A percentile compares a stretch with the other conserved stretches of the same genome.
Evolutionary conservation across 2,329 filamentous ascomycete species (phyloP).

Genomic region (Fusarium sp.): DNA sequence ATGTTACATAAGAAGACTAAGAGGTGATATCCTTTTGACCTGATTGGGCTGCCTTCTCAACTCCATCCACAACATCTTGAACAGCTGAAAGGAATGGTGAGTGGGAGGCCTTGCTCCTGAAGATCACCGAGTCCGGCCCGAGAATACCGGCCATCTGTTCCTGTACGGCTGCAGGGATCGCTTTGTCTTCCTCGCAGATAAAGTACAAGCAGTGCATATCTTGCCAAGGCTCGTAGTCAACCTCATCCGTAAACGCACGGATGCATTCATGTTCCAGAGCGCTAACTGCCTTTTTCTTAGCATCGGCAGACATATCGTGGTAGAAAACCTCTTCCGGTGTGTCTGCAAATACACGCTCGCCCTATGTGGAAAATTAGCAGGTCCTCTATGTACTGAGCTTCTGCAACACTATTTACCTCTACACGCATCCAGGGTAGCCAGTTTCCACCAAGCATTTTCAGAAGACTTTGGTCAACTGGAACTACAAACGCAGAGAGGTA

Average conservation of each 20-base stretch:
- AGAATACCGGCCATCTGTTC: slow-evolving; percentile 6
- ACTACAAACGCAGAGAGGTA: slow-evolving; percentile 13
- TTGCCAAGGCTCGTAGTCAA: slow-evolving; percentile 14
- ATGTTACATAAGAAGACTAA: background rate
- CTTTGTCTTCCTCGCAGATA: slow-evolving; percentile 7
- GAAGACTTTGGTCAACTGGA: background rate
- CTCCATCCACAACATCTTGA: background rate
- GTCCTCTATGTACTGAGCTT: background rate
- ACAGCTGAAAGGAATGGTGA: slow-evolving; percentile 13
- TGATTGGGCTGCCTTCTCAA: background rate
- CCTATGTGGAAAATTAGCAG: background rate
- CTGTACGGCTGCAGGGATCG: slow-evolving; percentile 10
- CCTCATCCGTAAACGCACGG: slow-evolving; percentile 4
- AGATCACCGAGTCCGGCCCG: background rate
- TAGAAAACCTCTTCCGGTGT: slow-evolving; percentile 12
- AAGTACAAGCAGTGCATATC: slow-evolving; percentile 8
- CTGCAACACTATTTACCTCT: background rate
- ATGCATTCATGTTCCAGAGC: slow-evolving; percentile 14
- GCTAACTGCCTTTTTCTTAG: background rate
- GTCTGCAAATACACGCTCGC: slow-evolving; percentile 12
- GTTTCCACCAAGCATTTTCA: slow-evolving; percentile 4
- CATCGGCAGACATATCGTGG: slow-evolving; percentile 3
- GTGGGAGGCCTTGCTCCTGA: slow-evolving; percentile 9
- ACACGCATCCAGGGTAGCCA: slow-evolving; percentile 23
- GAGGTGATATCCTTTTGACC: background rate